Base-by-base conservation (phyloP, 306 rosid species). In the Rosa multiflora region DNA sequence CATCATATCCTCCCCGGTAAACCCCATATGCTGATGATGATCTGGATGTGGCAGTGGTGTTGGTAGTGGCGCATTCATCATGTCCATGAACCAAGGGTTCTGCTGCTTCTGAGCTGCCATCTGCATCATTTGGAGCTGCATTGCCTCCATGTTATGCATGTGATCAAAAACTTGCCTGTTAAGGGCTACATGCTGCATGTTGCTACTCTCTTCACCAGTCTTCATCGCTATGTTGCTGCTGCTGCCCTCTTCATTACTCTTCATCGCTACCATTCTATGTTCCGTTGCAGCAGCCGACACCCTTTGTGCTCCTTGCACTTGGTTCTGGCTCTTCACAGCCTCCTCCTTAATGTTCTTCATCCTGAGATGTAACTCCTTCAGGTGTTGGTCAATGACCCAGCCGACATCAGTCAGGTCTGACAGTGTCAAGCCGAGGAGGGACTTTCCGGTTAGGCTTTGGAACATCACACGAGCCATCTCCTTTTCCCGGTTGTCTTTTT, bases 371-470 rank as follows among this genome's bases (percentile, higher is more conserved):
- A 83, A 47, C 0, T 85, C 85, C 40, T 79, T 84, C 12, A 88
- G 26, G 9, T 59, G 51, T 43, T 78, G 78, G 0, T 90, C 80
- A 13, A 88, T 66, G 10, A 82, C 18, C 82, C 74, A 83, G 11
- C 76, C 61, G 1, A 88, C 75, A 7, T 81, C 84, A 11, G 78
- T 85, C 67, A 88, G 15, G 35, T 87, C 86, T 1, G 29, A 12
- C 47, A 87, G 8, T 39, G 18, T 51, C 12, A 87, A 8, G 8
- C 76, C 63, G 0, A 61, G 80, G 11, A 92, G 52, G 1, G 42
- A 10, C 39, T 63, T 53, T 2, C 79, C 78, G 5, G 62, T 35
- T 42, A 86, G 77, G 43, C 67, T 72, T n/a, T n/a, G n/a, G n/a
- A n/a, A n/a, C n/a, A n/a, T n/a, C n/a, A n/a, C n/a, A n/a, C n/a